Base-by-base conservation (phyloP, 1,284 basidiomycete species). In the Lentinula novae-zelandiae region DNA sequence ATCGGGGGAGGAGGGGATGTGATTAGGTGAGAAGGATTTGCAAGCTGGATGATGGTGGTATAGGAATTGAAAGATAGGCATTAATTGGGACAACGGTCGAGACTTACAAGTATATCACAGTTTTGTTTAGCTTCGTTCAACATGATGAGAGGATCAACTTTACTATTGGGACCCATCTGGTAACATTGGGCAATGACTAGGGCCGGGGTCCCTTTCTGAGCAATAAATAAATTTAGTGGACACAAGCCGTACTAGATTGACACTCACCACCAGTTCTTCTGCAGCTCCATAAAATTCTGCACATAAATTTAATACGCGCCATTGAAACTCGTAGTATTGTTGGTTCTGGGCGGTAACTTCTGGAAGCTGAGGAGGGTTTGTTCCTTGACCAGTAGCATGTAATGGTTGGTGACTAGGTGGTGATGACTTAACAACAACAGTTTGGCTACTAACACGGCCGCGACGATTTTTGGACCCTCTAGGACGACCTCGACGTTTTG, bases 241-340 rank as follows among this genome's bases (percentile, higher is more conserved):
- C 22, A 33, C 39, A 4, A 49, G 10, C 57, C 60, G 5, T 7
- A 42, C 17, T 46, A 64, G 49, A 38, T 20, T 38, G 62, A 82
- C 27, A 27, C 89, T 73, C 70, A 92, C 90, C 59, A 92, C 81
- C 52, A 92, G 80, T 71, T 92, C 90, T 70, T 91, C 90, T 15
- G 90, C 90, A 6, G 90, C 89, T 39, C 85, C 87, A 73, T 92
- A 92, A 70, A 92, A 92, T 69, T 92, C 90, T 1, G 86, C 84
- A 71, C 90, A 92, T 42, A 92, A 75, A 68, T 90, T 90, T 59
- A 92, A 72, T 46, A 91, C 84, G 56, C 89, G 82, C 89, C 90
- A 92, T 70, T 92, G 89, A 67, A 92, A 92, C 69, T 92, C 89
- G 69, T 90, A 89, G 71, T 90, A 91, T 67, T 86, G 84, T 65